Conservation (phyloP, 139 green algal species). For the Chlorella sp. region DNA sequence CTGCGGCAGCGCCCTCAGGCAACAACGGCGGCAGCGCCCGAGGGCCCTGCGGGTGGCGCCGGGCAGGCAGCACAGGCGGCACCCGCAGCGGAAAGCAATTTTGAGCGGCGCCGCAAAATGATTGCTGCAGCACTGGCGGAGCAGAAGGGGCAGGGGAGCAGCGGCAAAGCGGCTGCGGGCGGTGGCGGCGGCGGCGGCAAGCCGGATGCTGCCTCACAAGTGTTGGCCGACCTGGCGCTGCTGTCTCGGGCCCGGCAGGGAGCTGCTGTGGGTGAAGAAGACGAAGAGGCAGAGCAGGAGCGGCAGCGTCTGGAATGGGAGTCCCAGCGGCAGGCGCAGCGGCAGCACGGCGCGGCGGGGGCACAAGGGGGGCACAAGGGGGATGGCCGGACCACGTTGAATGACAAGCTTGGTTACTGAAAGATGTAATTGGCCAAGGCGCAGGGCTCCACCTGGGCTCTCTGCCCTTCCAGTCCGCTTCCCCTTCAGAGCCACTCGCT, state of each 20-base stretch:
- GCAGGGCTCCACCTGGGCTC: no score
- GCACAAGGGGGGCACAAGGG: slow-evolving; percentile 62
- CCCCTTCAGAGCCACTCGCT: no score
- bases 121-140: slow-evolving; percentile 36
- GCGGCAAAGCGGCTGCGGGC: neutral
- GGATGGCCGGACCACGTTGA: slow-evolving; percentile 65
- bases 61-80: neutral
- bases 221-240: slow-evolving; percentile 29
- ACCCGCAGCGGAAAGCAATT: slow-evolving; percentile 14
- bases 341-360: neutral
- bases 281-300: neutral
- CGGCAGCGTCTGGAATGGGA: neutral
- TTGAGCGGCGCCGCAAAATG: slow-evolving; percentile 37
- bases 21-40: neutral
- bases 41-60: neutral
- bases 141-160: slow-evolving; percentile 1
- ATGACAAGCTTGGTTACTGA: slow-evolving; percentile 72
- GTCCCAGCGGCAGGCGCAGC: neutral
- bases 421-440: no score
- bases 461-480: no score
- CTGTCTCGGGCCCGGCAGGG: slow-evolving; percentile 24
- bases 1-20: neutral
- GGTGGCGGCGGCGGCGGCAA: slow-evolving; percentile 7
- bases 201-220: slow-evolving; percentile 30
- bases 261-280: neutral